phyloP scores from a whole-genome alignment of 2,329 filamentous ascomycete species.

The Diplodia seriata region DNA sequence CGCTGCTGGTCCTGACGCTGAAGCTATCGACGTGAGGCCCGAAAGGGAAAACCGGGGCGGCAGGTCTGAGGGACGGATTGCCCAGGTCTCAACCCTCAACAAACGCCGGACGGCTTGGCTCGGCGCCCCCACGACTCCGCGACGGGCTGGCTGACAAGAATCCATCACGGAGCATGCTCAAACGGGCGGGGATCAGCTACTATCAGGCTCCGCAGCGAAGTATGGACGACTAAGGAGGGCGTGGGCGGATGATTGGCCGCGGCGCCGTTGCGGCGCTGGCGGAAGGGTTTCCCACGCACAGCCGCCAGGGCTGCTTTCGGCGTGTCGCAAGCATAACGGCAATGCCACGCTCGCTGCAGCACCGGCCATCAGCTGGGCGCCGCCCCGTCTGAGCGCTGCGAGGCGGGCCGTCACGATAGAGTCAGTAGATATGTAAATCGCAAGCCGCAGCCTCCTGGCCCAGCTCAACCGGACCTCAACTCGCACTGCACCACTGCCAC shows the following conservation, averaged over 20 bases:
- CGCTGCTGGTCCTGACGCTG: conserved; percentile 65
- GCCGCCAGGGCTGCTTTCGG: conserved; percentile 31
- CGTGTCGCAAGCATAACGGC: conserved; percentile 24
- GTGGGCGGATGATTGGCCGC: conserved; percentile 31
- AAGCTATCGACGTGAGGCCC: conserved; percentile 38
- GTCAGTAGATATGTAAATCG: conserved; percentile 31
- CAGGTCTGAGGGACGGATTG: conserved; percentile 5
- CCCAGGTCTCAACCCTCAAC: conserved; percentile 23
- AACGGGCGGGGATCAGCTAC: conserved; percentile 22
- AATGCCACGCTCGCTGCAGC: conserved; percentile 25
- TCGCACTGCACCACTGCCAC: too few relatives aligned
- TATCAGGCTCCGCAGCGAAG: conserved; percentile 8
- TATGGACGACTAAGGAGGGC: not conserved
- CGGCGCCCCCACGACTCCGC: conserved; percentile 26
- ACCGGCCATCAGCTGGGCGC: conserved; percentile 4
- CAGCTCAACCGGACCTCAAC: not conserved
- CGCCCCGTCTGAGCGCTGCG: conserved; percentile 3
- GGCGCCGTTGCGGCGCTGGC: conserved; percentile 16
- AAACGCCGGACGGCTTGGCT: conserved; percentile 23
- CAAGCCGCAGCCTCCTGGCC: not conserved
- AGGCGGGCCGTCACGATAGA: conserved; percentile 26
- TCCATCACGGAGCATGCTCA: conserved; percentile 20
- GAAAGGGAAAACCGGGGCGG: conserved; percentile 1
- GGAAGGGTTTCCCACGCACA: conserved; percentile 22
- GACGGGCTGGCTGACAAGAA: conserved; percentile 25